These are phyloP conservation scores for Ammopiptanthus mongolicus DNA, from an alignment of 306 rosid species.

Conservation along the genomic window DNA sequence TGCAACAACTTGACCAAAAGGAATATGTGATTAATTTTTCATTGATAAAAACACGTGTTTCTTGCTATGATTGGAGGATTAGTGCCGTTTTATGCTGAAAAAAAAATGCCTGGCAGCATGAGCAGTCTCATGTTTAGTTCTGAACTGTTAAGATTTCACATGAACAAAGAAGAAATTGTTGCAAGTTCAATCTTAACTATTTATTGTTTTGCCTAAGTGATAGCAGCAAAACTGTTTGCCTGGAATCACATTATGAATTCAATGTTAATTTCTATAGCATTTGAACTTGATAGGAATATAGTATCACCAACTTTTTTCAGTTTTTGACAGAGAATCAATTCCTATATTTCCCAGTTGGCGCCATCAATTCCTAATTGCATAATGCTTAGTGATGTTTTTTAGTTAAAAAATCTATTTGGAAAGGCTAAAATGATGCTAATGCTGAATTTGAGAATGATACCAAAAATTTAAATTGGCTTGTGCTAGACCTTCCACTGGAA, in stretches of 20 bases:
- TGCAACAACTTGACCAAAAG: not conserved
- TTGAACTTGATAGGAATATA: not conserved
- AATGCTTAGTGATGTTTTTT: not conserved
- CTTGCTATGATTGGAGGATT: not conserved
- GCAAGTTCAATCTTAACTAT: not conserved
- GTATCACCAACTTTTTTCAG: not conserved
- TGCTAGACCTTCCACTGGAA: not conserved
- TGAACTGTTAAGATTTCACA: not conserved
- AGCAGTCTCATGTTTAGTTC: not conserved
- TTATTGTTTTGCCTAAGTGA: not conserved
- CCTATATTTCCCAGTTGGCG: not conserved
- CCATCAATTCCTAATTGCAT: not conserved
- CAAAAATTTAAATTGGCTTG: not conserved
- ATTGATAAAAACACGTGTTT: no score
- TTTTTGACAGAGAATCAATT: conserved; percentile 18
- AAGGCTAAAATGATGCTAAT: conserved; percentile 12
- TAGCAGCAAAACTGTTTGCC: not conserved
- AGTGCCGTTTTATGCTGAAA: not conserved
- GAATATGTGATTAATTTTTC: not conserved
- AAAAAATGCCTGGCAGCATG: not conserved
- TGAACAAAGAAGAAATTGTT: not conserved
- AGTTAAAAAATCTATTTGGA: not conserved
- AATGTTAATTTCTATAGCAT: not conserved
- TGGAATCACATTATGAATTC: not conserved
- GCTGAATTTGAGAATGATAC: not conserved